Evolutionary conservation across 805 yeast species (phyloP).

Genomic region (Candida nonsorbophila): DNA sequence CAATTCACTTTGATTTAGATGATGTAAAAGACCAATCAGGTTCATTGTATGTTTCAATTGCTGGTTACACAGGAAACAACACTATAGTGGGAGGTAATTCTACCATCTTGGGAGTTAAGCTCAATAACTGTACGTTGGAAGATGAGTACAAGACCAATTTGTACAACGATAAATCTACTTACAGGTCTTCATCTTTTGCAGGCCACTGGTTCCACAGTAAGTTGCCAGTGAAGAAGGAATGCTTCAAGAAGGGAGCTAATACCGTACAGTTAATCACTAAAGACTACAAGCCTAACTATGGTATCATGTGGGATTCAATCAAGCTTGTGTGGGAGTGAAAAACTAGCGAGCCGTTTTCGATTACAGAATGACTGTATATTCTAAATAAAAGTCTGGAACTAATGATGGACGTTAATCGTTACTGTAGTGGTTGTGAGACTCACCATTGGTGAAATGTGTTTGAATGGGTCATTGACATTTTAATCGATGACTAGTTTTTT

Average conservation of each 20-base stretch:
- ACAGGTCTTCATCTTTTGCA: conserved; percentile 7
- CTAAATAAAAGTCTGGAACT: too few species aligned
- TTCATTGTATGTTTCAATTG: conserved; percentile 4
- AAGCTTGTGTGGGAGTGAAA: conserved; percentile 3
- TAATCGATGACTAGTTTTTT: neutral
- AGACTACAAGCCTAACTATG: conserved; percentile 5
- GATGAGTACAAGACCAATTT: conserved; percentile 4
- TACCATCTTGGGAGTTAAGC: conserved; percentile 1
- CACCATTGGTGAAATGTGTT: neutral
- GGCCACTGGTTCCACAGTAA: conserved; percentile 7
- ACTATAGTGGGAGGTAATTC: conserved; percentile 6
- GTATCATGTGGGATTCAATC: conserved; percentile 6
- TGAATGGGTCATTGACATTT: too few species aligned
- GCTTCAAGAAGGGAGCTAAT: conserved; percentile 4
- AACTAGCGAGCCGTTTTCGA: too few species aligned
- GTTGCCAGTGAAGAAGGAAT: conserved; percentile 1
- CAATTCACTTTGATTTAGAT: conserved; percentile 5
- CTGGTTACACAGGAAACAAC: conserved; percentile 6
- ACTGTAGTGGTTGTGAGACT: too few species aligned
- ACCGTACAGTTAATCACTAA: conserved; percentile 3
- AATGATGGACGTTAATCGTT: too few species aligned
- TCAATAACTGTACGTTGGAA: conserved; percentile 3
- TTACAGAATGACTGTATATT: too few species aligned
- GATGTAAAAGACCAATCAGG: conserved; percentile 1
- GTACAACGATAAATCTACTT: conserved; percentile 7